Evolutionary conservation across 306 rosid genomes (phyloP).

Genomic region (Trifolium repens): DNA sequence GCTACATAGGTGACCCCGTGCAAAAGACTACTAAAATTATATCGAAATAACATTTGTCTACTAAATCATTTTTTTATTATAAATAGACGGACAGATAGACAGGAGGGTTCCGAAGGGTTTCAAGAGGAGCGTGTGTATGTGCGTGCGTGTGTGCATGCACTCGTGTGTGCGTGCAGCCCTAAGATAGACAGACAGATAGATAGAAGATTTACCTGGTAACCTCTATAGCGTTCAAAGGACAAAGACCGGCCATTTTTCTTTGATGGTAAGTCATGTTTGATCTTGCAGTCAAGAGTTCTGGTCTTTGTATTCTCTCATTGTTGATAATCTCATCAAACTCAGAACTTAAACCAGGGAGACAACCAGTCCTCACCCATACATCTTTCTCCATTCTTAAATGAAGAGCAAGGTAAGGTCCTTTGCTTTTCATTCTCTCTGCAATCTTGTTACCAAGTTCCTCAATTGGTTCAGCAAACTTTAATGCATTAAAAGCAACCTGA

Average conservation of each 20-base stretch:
- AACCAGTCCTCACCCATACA: conserved; percentile 99
- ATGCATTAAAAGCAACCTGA: conserved; percentile 97
- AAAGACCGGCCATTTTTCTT: conserved; percentile 89
- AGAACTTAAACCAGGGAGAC: conserved; percentile 81
- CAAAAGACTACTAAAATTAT: neutral
- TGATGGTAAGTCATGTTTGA: conserved; percentile 95
- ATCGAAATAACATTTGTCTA: too few species aligned
- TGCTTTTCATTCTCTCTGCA: conserved; percentile 78
- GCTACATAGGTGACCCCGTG: neutral
- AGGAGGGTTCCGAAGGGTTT: too few species aligned
- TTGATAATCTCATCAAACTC: conserved; percentile 74
- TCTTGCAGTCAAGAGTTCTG: conserved; percentile 84
- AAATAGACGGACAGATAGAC: neutral
- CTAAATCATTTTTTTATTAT: too few species aligned
- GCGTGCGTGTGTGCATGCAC: too few species aligned
- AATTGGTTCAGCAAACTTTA: conserved; percentile 83
- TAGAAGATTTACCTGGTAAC: conserved; percentile 65
- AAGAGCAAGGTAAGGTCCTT: conserved; percentile 94
- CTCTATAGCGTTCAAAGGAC: conserved; percentile 87
- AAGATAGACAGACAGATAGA: neutral
- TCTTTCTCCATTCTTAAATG: conserved; percentile 97
- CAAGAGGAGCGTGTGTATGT: too few species aligned
- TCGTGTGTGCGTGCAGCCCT: too few species aligned
- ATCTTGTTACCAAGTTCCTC: conserved; percentile 77
- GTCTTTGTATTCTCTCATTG: conserved; percentile 73